phyloP scores from a whole-genome alignment of 2,329 filamentous ascomycete genomes.

The Ascomycota sp. region DNA sequence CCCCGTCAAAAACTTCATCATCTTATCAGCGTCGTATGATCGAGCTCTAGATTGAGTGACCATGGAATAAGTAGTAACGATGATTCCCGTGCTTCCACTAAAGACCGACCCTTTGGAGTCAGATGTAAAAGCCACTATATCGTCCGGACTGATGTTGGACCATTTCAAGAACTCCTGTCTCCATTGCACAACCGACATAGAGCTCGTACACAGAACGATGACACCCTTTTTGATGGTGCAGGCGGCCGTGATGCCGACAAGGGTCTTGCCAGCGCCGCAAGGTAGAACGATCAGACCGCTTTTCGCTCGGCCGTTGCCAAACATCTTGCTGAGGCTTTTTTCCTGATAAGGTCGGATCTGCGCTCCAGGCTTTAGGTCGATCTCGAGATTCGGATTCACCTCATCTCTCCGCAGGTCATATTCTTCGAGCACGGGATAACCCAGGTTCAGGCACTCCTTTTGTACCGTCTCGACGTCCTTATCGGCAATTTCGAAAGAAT shows the following conservation, averaged over 20 bases:
- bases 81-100: constrained; percentile 76
- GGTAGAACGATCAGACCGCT: constrained; percentile 94
- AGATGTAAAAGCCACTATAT: constrained; percentile 87
- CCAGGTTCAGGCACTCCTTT: constrained; percentile 71
- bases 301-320: constrained; percentile 90
- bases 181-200: constrained; percentile 97
- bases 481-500: constrained; percentile 80
- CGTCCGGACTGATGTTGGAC: constrained; percentile 85
- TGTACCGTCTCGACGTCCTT: constrained; percentile 70
- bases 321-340: constrained; percentile 97
- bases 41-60: constrained; percentile 78
- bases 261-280: constrained; percentile 88
- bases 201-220: constrained; percentile 87
- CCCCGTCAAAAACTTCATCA: constrained; percentile 82
- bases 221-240: constrained; percentile 96
- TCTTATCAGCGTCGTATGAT: constrained; percentile 84
- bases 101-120: constrained; percentile 70
- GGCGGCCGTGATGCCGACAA: constrained; percentile 94
- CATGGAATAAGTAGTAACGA: constrained; percentile 97
- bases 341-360: constrained; percentile 92
- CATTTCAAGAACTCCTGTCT: constrained; percentile 90
- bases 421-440: constrained; percentile 78
- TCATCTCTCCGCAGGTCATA: constrained; percentile 93
- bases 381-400: constrained; percentile 76
- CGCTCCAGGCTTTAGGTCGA: constrained; percentile 74